These are phyloP conservation scores for Rachicladosporium sp. DNA, from an alignment of 2,329 filamentous ascomycete species.

Conservation along the genomic window DNA sequence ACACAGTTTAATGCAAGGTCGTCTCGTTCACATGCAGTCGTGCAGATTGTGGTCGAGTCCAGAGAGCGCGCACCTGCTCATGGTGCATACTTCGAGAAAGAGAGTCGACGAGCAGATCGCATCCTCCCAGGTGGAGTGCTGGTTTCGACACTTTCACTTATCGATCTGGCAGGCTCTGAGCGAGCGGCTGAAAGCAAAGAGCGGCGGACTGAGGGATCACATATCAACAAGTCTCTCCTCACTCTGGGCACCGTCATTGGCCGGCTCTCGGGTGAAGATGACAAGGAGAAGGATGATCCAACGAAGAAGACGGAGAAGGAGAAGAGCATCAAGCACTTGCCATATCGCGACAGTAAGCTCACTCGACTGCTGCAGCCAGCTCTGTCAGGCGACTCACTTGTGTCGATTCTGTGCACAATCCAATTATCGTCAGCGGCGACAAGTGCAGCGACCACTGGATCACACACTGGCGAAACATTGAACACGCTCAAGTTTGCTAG, in stretches of 20 bases:
- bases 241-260: conserved; percentile 93
- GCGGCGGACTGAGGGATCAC: conserved; percentile 81
- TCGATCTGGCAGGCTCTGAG: conserved; percentile 92
- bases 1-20: conserved; percentile 96
- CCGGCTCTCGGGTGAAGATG: conserved; percentile 73
- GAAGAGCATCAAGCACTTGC: conserved; percentile 60
- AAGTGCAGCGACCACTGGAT: conserved; percentile 56
- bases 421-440: conserved; percentile 64
- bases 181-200: conserved; percentile 93
- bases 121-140: conserved; percentile 78
- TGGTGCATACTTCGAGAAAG: conserved; percentile 29
- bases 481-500: conserved; percentile 97
- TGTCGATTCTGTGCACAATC: conserved; percentile 95
- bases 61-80: conserved; percentile 57
- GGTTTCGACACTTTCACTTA: conserved; percentile 87
- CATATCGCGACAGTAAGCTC: conserved; percentile 94
- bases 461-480: conserved; percentile 74
- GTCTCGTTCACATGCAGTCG: conserved; percentile 94
- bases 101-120: conserved; percentile 49
- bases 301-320: conserved; percentile 51
- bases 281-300: conserved; percentile 52
- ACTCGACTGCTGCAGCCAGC: conserved; percentile 86
- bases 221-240: conserved; percentile 96
- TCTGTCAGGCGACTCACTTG: conserved; percentile 81
- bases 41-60: conserved; percentile 97